Base-by-base conservation (phyloP, 2,329 filamentous ascomycete species). In the Nannizziopsis arthrosporioides region DNA sequence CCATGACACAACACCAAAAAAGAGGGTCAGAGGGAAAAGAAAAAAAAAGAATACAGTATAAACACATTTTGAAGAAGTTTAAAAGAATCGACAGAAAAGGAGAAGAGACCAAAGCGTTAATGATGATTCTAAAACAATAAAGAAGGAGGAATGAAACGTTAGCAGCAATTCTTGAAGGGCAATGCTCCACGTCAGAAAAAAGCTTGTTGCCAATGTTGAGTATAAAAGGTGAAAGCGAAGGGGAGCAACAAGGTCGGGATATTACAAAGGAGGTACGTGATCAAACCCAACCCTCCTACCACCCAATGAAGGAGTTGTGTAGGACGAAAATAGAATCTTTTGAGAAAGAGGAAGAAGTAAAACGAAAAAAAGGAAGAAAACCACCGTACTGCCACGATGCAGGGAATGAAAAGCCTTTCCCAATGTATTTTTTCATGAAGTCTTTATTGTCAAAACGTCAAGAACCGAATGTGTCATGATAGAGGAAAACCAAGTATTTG, bases 241-340 rank as follows among this genome's bases (percentile, higher is more conserved):
- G 11, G n/a, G 17, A 35, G 15, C 11, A n/a, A 14, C n/a, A 36
- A 36, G 22, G 15, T 14, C 18, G 19, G 41, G 17, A 36, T 44
- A 44, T 44, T 44, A 44, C 41, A 44, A 44, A 18, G 14, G 17
- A 36, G 22, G 31, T 44, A 44, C 22, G 31, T 44, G 31, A 44
- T 44, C 42, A 27, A 44, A 17, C 32, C 32, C 38, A 22, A 27
- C 19, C 15, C 30, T 44, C 32, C 15, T 35, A 18, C 17, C 31
- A 36, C 42, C 22, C 14, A 15, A 30, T 34, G 27, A 40, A 19
- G 17, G 19, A 35, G 32, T 8, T 31, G 42, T 36, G 22, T 36
- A 36, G 36, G 18, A 18, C 31, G 14, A 43, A 43, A 32, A 32
- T 10, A n/a, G 17, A 17, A 30, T 9, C 19, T 45, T 11, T 14